Conservation (phyloP, 257 asterid species). For the Jaltomata sinuosa region DNA sequence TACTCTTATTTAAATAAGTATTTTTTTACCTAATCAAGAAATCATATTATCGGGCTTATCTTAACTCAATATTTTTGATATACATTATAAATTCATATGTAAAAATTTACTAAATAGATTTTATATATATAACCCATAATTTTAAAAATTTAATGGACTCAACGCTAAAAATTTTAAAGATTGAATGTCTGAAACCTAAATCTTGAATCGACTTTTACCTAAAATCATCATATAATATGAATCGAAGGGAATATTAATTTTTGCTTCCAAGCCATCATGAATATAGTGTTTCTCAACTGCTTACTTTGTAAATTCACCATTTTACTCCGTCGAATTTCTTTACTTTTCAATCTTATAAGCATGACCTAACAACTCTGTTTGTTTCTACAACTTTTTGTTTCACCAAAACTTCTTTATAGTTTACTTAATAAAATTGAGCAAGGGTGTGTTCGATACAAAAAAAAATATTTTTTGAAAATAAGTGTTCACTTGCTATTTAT, state of each 20-base stretch:
- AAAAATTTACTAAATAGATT: no score
- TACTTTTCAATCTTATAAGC: not conserved
- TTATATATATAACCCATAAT: no score
- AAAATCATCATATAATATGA: not conserved
- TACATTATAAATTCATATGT: no score
- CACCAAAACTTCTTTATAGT: not conserved
- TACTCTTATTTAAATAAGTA: no score
- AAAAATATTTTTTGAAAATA: not conserved
- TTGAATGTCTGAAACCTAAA: no score
- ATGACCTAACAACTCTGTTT: not conserved
- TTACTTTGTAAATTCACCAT: not conserved
- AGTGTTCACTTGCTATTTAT: not conserved
- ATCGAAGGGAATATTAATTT: not conserved
- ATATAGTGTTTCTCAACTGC: not conserved
- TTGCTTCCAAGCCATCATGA: not conserved
- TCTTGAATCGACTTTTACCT: not conserved
- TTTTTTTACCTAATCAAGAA: no score
- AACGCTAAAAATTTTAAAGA: no score
- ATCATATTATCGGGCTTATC: no score
- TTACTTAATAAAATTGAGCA: not conserved
- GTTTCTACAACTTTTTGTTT: not conserved
- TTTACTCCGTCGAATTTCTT: not conserved
- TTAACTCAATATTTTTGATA: no score
- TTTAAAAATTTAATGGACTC: no score
- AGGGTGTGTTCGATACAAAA: not conserved